Base-by-base conservation (phyloP, 2,329 filamentous ascomycete species). In the Huntiella moniliformis region DNA sequence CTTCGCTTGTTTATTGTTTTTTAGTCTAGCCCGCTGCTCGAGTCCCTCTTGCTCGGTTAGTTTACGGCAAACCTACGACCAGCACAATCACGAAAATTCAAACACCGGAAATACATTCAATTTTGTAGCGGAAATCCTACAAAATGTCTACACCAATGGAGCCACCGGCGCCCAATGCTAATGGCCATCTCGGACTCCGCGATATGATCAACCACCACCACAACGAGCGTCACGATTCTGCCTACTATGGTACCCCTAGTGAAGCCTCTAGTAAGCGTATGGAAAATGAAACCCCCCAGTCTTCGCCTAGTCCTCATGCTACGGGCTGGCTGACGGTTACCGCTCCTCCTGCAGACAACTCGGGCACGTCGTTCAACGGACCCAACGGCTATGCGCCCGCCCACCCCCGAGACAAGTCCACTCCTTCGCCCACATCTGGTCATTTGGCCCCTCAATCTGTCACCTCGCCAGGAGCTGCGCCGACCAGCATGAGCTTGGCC, bases 401-500 rank as follows among this genome's bases (percentile, higher is more conserved):
- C 58, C 16, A 57, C 60, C 15, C 68, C 71, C 52, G 70, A 70
- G 56, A 73, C 68, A 4, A 46, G 32, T 28, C 44, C 3, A 46
- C 47, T 15, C 70, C 71, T 1, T 73, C 71, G 1, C 70, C 70
- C 6, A 67, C 67, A 7, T 61, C 64, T 16, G 53, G 65, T 35
- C 68, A 69, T 53, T 59, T 68, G 49, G 56, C 68, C 13, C 67
- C 68, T 1, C 71, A 71, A 38, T 60, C 71, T 7, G 57, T 76
- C 13, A 61, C 71, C 33, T 77, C 74, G 5, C 72, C 74, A 4
- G 58, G 16, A n/a, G 13, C 65, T 0, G 69, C 68, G 53, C 70
- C 72, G 55, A 69, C 68, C 53, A 70, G 72, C 55, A 79, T 79
- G 75, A 78, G 73, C 49, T 73, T 79, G 36, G 72, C 74, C 15